These are phyloP conservation scores for Holtermannia corniformis DNA, from an alignment of 768 basidiomycete genomes.

Conservation along the genomic window DNA sequence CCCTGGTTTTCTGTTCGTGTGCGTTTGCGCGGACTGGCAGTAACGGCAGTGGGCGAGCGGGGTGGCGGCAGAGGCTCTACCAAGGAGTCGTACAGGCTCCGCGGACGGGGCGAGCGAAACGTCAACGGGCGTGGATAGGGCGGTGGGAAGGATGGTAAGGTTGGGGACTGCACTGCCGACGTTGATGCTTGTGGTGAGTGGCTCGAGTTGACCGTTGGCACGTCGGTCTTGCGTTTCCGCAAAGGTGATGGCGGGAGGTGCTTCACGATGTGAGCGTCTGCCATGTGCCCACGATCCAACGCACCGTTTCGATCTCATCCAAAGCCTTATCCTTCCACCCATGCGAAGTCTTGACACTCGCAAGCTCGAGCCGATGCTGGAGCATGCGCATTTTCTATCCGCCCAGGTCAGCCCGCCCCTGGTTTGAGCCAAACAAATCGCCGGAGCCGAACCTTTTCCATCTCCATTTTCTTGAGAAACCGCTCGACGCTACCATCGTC, in stretches of 20 bases:
- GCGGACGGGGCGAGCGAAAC: neutral
- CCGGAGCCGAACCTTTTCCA: slow-evolving; percentile 29
- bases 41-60: slow-evolving; percentile 7
- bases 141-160: slow-evolving; percentile 8
- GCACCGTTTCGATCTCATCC: slow-evolving; percentile 27
- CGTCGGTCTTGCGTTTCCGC: slow-evolving; percentile 2
- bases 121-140: slow-evolving; percentile 24
- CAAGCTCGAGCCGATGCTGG: slow-evolving; percentile 33
- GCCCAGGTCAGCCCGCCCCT: neutral
- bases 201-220: no score
- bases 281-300: slow-evolving; percentile 1
- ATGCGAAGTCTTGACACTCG: slow-evolving; percentile 25
- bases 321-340: slow-evolving; percentile 34
- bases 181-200: slow-evolving; percentile 12
- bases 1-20: slow-evolving; percentile 8
- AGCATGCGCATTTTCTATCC: slow-evolving; percentile 26
- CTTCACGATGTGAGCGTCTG: slow-evolving; percentile 1
- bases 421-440: neutral
- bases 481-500: slow-evolving; percentile 22
- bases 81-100: neutral
- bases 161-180: no score
- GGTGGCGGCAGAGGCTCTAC: slow-evolving; percentile 34
- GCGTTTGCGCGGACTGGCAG: slow-evolving; percentile 25
- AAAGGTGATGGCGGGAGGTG: slow-evolving; percentile 14
- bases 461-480: slow-evolving; percentile 31